Percentiles rank a stretch among this genome's conserved stretches.
Evolutionary conservation across 331 rosid species (phyloP).

Genomic region (Rhamnella rubrinervis): DNA sequence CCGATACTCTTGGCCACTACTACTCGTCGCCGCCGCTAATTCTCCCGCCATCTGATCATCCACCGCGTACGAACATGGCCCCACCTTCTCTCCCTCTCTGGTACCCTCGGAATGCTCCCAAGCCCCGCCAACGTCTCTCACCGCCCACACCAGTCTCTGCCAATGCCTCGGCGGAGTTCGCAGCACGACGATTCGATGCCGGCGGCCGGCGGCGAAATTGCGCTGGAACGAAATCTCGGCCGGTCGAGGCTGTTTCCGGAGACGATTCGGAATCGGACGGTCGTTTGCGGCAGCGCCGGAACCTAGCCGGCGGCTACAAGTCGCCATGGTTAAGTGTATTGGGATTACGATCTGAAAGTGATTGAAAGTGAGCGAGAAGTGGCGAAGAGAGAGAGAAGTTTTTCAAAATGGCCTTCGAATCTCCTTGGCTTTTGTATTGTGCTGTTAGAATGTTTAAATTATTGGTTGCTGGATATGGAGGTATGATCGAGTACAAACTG

Average conservation of each 20-base stretch:
- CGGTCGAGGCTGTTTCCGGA: conserved; percentile 7
- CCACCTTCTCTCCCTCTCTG: conserved; percentile 29
- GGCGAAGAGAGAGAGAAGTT: background rate
- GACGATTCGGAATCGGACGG: background rate
- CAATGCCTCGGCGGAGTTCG: conserved; percentile 18
- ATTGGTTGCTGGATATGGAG: no score
- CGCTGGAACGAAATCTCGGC: background rate
- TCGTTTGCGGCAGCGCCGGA: conserved; percentile 22
- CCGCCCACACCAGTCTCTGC: conserved; percentile 20
- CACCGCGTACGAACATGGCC: conserved; percentile 43
- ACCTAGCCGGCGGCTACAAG: conserved; percentile 28
- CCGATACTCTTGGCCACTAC: conserved; percentile 19
- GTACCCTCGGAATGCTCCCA: conserved; percentile 46
- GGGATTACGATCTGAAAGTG: no score
- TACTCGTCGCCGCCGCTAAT: background rate
- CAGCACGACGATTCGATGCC: conserved; percentile 20
- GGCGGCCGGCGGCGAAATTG: no score
- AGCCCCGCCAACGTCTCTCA: conserved; percentile 32
- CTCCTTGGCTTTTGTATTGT: background rate
- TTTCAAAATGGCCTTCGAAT: no score
- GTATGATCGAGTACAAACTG: no score
- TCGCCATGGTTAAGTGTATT: conserved; percentile 22
- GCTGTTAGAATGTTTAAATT: background rate
- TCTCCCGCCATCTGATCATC: conserved; percentile 38
- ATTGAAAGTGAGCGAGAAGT: background rate